Evolutionary conservation across 441 rosid genomes (phyloP), one percentile per base, ranked within the genome.

Genomic region (Euphorbia celastroides): DNA sequence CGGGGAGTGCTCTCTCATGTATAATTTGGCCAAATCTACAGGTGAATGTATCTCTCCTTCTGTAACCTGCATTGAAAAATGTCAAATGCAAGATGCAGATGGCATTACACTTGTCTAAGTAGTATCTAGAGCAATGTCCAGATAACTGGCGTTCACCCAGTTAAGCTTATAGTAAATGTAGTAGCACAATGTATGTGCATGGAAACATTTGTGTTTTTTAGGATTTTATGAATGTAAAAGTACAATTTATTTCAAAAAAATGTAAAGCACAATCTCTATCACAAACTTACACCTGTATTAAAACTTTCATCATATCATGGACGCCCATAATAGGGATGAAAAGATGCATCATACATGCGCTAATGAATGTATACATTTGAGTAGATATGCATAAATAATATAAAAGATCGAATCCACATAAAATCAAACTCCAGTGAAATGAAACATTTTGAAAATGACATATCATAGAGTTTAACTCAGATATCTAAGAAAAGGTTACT

Each of bases 1-100:
- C 10, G 88, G 79, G 57, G 85, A 84, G 51, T 90, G 87, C 46
- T 74, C 80, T 74, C 27, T 89, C 97, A 91, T 93, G 74, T 79
- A 93, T 28, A 89, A 85, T 83, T 80, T 91, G 74, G 96, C 97
- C 78, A 89, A 46, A 58, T 38, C 44, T 38, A 38, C 12, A 9
- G 44, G 44, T 38, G 44, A 38, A 11, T 14, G 13, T 1, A 3
- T 38, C 12, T 38, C 12, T 38, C 44, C 44, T 38, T 38, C 44
- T 38, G 44, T 38, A 38, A 38, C 44, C 44, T 38, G 44, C 44
- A 38, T 1, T 9, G 44, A 38, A 38, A 38, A 38, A 38, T 38
- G 44, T 38, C 44, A 38, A 38, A 38, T 38, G 12, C 12, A 9
- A 38, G 44, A 38, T 38, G 44, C 11, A 38, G 44, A 4, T 38